phyloP scores from a whole-genome alignment of 2,329 filamentous ascomycete genomes.

The Beauveria asiatica region DNA sequence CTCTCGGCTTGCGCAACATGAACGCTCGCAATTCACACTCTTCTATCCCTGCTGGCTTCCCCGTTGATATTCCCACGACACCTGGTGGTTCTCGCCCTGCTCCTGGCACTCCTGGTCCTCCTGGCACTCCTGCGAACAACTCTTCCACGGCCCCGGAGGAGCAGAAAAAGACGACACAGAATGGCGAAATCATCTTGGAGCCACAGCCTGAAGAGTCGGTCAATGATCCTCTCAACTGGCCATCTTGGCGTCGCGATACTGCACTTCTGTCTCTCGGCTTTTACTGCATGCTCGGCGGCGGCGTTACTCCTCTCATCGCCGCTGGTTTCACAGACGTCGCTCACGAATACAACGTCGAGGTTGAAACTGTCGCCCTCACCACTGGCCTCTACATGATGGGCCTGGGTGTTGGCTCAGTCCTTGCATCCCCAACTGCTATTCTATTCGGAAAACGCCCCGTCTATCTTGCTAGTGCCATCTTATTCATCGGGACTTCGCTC shows the following conservation, averaged over 20 bases:
- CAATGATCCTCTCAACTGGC: slow-evolving; percentile 94
- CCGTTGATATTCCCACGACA: slow-evolving; percentile 26
- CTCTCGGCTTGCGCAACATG: slow-evolving; percentile 49
- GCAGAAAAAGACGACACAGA: slow-evolving; percentile 65
- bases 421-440: slow-evolving; percentile 86
- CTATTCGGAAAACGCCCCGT: slow-evolving; percentile 85
- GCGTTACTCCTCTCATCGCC: slow-evolving; percentile 82
- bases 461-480: slow-evolving; percentile 65
- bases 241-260: slow-evolving; percentile 66
- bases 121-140: slow-evolving; percentile 10
- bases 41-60: slow-evolving; percentile 41
- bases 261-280: slow-evolving; percentile 78
- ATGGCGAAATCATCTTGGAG: slow-evolving; percentile 78
- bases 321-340: slow-evolving; percentile 84
- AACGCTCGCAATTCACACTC: slow-evolving; percentile 51
- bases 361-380: slow-evolving; percentile 71
- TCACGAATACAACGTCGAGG: slow-evolving; percentile 51
- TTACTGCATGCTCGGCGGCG: slow-evolving; percentile 88
- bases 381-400: slow-evolving; percentile 94
- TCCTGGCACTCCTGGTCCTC: slow-evolving; percentile 2
- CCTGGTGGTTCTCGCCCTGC: slow-evolving; percentile 19
- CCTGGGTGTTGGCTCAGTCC: slow-evolving; percentile 71
- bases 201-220: slow-evolving; percentile 85
- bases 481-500: slow-evolving; percentile 69
- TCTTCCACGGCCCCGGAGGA: slow-evolving; percentile 16